Base-by-base conservation (phyloP, 208 protist genomes). In the Leishmania aethiopica region DNA sequence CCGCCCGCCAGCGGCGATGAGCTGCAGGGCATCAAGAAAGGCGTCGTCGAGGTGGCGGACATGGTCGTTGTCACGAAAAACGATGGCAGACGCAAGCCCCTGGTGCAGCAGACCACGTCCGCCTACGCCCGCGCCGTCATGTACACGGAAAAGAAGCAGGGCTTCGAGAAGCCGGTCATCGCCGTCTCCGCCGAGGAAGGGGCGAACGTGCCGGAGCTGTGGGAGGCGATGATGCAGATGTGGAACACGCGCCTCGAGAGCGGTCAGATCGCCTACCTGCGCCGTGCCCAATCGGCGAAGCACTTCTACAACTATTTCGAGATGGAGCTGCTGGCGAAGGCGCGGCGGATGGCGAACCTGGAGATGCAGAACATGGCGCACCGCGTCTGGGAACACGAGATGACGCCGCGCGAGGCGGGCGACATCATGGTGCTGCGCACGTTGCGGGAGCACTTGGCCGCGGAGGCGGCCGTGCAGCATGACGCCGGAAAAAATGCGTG, bases 1-100 rank as follows among this genome's bases (percentile, higher is more conserved):
- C 95, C 96, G 13, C 98, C 98, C 1, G 96, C 89, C 1, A 95
- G 89, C 75, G 98, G 98, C 15, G 98, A 99, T 74, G 97, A 98
- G 81, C 89, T 99, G 45, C 93, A 98, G 89, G 95, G 96, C 37
- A 96, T 99, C 73, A 99, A 99, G 81, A 94, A 96, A 42, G 98
- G 98, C 69, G 97, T 99, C 74, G 90, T 99, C 32, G 98, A 99
- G 85, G 80, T 99, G 7, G 96, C 98, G 0, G 97, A 99, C 83
- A 77, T 99, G 17, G 82, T 99, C 3, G 85, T 99, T 22, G 92
- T 99, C 17, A 99, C 98, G 75, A 99, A 99, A 87, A 93, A 95
- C 40, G 97, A 99, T 82, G 96, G 97, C 8, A 75, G 79, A 15
- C 86, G 88, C 17, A 86, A 86, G 70, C 77, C 80, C 11, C 76